A percentile compares a stretch with the other conserved stretches of the same genome.
phyloP scores from a whole-genome alignment of 352 stramenopile species.

The Paralagenidium karlingii region DNA sequence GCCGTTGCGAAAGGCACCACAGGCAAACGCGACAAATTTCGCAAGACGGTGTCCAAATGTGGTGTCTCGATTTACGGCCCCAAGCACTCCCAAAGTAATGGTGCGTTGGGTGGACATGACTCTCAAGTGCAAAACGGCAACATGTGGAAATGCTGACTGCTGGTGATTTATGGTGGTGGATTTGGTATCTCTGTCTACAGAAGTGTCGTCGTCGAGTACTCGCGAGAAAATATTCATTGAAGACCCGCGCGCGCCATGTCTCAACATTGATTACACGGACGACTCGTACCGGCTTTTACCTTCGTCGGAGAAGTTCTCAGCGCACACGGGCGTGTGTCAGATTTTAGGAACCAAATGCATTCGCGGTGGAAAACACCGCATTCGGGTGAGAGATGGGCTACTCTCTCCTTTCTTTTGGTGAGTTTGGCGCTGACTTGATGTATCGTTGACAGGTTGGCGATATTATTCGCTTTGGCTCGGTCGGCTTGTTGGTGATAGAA shows the following conservation, averaged over 20 bases:
- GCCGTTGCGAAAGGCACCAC: constrained; percentile 73
- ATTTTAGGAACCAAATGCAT: constrained; percentile 82
- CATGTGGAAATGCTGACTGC: too few species aligned
- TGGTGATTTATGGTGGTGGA: not conserved
- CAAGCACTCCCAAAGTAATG: constrained; percentile 53
- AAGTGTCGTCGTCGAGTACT: constrained; percentile 15
- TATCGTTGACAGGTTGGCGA: constrained; percentile 35
- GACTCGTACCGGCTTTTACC: constrained; percentile 75
- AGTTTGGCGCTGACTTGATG: not conserved
- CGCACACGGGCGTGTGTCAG: constrained; percentile 77
- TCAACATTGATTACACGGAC: constrained; percentile 82
- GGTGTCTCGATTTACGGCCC: constrained; percentile 80
- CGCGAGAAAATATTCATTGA: constrained; percentile 83
- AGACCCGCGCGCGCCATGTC: constrained; percentile 63
- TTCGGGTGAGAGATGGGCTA: constrained; percentile 10
- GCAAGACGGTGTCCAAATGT: constrained; percentile 74
- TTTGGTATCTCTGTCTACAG: not conserved
- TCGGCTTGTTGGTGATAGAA: constrained; percentile 70
- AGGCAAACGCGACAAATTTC: constrained; percentile 81
- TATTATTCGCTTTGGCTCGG: constrained; percentile 78
- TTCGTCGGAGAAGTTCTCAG: constrained; percentile 78
- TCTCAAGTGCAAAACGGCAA: too few species aligned
- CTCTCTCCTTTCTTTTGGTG: not conserved
- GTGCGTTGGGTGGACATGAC: too few species aligned
- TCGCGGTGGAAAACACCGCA: constrained; percentile 65